Percentiles rank a stretch among this genome's conserved stretches.
These are phyloP conservation scores for Fusarium anguioides DNA, from an alignment of 2,329 filamentous ascomycete species.

Conservation along the genomic window DNA sequence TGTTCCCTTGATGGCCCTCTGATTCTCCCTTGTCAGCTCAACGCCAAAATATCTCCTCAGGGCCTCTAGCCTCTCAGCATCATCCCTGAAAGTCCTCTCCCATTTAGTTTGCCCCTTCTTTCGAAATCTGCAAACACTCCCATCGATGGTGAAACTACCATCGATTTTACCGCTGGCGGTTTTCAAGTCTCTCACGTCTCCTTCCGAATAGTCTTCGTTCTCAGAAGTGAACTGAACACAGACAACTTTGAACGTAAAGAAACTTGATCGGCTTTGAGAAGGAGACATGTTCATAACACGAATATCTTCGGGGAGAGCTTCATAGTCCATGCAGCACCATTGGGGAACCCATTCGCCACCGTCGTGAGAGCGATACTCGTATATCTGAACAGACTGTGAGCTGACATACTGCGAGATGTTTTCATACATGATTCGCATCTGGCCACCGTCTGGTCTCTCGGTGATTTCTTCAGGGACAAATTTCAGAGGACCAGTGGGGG, in stretches of 20 bases:
- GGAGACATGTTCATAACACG: constrained; percentile 30
- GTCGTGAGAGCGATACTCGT: constrained; percentile 8
- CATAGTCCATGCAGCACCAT: constrained; percentile 24
- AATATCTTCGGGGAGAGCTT: constrained; percentile 24
- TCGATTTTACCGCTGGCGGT: neutral
- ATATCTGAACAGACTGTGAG: constrained; percentile 20
- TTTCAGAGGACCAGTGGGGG: neutral
- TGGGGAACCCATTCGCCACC: constrained; percentile 19
- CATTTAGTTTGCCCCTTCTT: neutral
- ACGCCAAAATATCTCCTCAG: constrained; percentile 18
- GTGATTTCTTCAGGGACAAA: neutral
- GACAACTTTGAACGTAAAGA: constrained; percentile 28
- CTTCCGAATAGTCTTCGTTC: neutral
- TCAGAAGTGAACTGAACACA: constrained; percentile 22
- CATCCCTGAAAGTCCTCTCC: constrained; percentile 5
- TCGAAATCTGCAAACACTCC: neutral
- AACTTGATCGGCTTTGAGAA: constrained; percentile 20
- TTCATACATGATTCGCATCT: constrained; percentile 12
- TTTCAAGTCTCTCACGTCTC: neutral
- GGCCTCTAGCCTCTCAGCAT: constrained; percentile 3
- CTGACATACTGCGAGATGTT: constrained; percentile 8
- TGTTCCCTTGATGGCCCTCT: constrained; percentile 18
- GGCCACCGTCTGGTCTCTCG: neutral
- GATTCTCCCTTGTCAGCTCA: neutral
- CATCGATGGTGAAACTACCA: constrained; percentile 20